A percentile compares a stretch with the other conserved stretches of the same genome.
phyloP scores from a whole-genome alignment of 2,329 filamentous ascomycete species.

The Bipolaris zeicola region DNA sequence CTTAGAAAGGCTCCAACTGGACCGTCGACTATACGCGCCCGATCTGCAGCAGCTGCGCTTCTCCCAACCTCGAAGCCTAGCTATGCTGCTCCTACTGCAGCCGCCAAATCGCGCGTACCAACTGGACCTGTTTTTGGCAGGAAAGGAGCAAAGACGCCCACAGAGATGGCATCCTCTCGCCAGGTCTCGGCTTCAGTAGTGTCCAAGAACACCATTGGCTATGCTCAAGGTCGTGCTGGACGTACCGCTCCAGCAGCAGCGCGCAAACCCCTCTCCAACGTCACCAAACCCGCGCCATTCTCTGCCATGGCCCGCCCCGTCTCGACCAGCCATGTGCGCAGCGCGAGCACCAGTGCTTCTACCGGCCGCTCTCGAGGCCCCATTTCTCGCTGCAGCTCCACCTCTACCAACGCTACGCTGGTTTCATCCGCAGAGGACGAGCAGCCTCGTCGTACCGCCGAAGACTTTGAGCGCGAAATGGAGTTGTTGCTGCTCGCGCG shows the following conservation, averaged over 20 bases:
- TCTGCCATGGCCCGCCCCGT: conserved; percentile 31
- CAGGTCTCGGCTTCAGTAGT: conserved; percentile 67
- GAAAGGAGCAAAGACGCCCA: conserved; percentile 46
- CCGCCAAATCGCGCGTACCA: conserved; percentile 48
- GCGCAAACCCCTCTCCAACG: conserved; percentile 46
- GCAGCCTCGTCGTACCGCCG: conserved; percentile 33
- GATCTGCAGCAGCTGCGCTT: conserved; percentile 54
- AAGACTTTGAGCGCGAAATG: conserved; percentile 44
- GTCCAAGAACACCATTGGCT: conserved; percentile 83
- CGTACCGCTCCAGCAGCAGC: conserved; percentile 49
- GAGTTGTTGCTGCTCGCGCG: conserved; percentile 34
- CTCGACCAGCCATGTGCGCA: conserved; percentile 24
- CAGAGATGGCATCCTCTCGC: conserved; percentile 59
- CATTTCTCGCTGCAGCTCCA: conserved; percentile 45
- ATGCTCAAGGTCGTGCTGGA: conserved; percentile 73
- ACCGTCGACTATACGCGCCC: conserved; percentile 61
- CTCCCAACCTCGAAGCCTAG: conserved; percentile 41
- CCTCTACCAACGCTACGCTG: conserved; percentile 38
- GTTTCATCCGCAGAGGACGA: conserved; percentile 31
- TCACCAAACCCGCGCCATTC: conserved; percentile 40
- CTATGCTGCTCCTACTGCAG: conserved; percentile 48
- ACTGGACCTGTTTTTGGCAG: conserved; percentile 46
- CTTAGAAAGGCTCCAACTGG: conserved; percentile 32
- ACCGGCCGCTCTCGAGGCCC: conserved; percentile 20
- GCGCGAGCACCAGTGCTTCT: conserved; percentile 14